Base-by-base conservation (phyloP, 2,329 filamentous ascomycete genomes). In the Fusarium sp. region DNA sequence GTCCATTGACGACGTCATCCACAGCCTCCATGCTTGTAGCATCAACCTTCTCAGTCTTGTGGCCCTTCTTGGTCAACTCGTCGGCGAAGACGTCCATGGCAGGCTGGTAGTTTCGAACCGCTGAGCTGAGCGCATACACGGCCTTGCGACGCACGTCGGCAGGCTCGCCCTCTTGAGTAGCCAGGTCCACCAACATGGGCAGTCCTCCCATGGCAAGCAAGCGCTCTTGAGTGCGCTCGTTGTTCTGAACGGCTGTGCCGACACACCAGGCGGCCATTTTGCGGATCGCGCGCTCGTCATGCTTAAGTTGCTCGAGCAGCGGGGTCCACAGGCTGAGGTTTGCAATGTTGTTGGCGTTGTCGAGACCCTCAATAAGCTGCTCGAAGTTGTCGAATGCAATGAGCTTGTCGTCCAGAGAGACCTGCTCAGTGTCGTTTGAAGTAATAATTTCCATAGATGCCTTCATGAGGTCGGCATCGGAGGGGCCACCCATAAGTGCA, bases 221-320 rank as follows among this genome's bases (percentile, higher is more conserved):
- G 50, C 87, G 88, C 81, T 96, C 92, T 81, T 99, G 96, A 49
- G 88, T 89, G 76, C 90, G 91, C 71, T 87, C 85, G 79, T 99
- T 98, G 82, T 99, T 99, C 84, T 98, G 94, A 61, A 99, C 96
- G 11, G 96, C 95, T 7, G 94, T 97, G 49, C 93, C 93, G 59
- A 96, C 83, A 81, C 94, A 97, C 92, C 93, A 97, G n/a, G 94
- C 94, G 4, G 95, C 94, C 87, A 93, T 94, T 73, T 85, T 88
- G 67, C 94, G 85, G 74, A 97, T 83, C 66, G 96, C 91, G 7
- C 84, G 76, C 74, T 96, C 90, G 12, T 86, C 83, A 73, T 89
- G 85, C 48, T 84, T 83, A 15, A 99, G 83, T 66, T 91, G 88
- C 10, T 84, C 80, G 12, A 97, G 82, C 38, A 99, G 83, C 11